A percentile compares a stretch with the other conserved stretches of the same genome.
These are phyloP conservation scores for Ophiocordyceps camponoti-saundersi DNA, from an alignment of 2,329 filamentous ascomycete genomes.

Conservation along the genomic window DNA sequence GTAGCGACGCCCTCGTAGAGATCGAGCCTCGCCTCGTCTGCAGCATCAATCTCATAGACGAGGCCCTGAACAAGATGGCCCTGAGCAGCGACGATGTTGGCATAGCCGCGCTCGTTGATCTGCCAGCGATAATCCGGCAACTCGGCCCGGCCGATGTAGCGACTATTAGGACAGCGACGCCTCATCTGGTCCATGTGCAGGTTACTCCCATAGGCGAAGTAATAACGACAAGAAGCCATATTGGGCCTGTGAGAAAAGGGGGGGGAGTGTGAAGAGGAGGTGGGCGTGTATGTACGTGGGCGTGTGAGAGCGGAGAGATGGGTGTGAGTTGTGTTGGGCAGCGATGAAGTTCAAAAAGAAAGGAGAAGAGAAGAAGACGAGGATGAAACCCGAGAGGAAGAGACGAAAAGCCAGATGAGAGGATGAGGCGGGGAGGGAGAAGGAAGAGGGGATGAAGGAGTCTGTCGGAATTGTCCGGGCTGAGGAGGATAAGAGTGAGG, in stretches of 20 bases:
- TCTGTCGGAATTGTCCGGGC: neutral
- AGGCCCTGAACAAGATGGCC: conserved; percentile 22
- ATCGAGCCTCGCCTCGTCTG: conserved; percentile 21
- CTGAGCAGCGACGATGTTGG: conserved; percentile 20
- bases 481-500: neutral
- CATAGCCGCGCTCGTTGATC: conserved; percentile 29
- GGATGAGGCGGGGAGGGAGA: neutral
- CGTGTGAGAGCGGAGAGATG: too few relatives aligned
- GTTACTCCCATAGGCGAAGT: conserved; percentile 31
- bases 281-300: too few relatives aligned
- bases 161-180: conserved; percentile 22
- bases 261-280: too few relatives aligned
- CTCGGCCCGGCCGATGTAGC: conserved; percentile 19
- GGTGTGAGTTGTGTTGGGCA: too few relatives aligned
- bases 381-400: neutral
- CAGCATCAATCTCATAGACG: conserved; percentile 19
- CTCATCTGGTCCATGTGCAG: conserved; percentile 27
- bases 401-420: too few relatives aligned
- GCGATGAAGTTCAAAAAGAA: too few relatives aligned
- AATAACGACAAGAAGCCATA: conserved; percentile 5
- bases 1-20: conserved; percentile 22
- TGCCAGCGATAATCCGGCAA: conserved; percentile 24
- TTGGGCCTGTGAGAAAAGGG: too few relatives aligned
- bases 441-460: neutral
- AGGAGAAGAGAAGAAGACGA: neutral